A percentile compares a stretch with the other conserved stretches of the same genome.
These are phyloP conservation scores for Suillus subluteus DNA, from an alignment of 768 basidiomycete genomes.

Conservation along the genomic window DNA sequence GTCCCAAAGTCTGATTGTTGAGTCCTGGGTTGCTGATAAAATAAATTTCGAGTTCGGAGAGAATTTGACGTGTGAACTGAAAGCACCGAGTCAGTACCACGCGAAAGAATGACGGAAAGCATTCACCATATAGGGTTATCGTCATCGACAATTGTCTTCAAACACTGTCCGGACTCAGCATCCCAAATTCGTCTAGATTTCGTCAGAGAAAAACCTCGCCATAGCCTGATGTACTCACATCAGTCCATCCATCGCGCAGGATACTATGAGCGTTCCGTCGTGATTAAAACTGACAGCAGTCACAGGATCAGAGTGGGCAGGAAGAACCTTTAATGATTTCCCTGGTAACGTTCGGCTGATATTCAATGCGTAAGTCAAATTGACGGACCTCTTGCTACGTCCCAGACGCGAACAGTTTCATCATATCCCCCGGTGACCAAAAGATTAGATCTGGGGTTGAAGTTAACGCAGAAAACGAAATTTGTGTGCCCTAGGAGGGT, in stretches of 20 bases:
- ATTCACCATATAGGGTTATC: constrained; percentile 88
- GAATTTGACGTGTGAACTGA: constrained; percentile 85
- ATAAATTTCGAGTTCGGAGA: constrained; percentile 92
- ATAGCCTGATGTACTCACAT: constrained; percentile 62
- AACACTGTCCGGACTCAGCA: constrained; percentile 93
- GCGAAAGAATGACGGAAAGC: constrained; percentile 18
- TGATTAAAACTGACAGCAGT: constrained; percentile 93
- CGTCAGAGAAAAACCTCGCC: constrained; percentile 10
- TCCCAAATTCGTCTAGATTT: constrained; percentile 91
- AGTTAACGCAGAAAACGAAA: constrained; percentile 93
- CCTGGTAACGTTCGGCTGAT: constrained; percentile 47
- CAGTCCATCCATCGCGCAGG: constrained; percentile 94
- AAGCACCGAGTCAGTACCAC: constrained; percentile 14
- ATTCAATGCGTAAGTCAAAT: background rate
- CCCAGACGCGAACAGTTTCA: constrained; percentile 97
- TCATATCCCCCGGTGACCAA: constrained; percentile 95
- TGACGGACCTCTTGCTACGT: constrained; percentile 78
- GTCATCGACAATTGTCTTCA: constrained; percentile 96
- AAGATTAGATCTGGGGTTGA: constrained; percentile 87
- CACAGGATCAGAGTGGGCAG: constrained; percentile 97
- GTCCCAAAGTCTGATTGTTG: constrained; percentile 93
- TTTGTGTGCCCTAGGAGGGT: constrained; percentile 86
- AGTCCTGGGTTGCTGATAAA: constrained; percentile 91
- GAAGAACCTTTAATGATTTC: constrained; percentile 81
- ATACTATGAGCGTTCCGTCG: constrained; percentile 93